Base-by-base conservation (phyloP, 768 basidiomycete species). In the Cystobasidium tubakii region DNA sequence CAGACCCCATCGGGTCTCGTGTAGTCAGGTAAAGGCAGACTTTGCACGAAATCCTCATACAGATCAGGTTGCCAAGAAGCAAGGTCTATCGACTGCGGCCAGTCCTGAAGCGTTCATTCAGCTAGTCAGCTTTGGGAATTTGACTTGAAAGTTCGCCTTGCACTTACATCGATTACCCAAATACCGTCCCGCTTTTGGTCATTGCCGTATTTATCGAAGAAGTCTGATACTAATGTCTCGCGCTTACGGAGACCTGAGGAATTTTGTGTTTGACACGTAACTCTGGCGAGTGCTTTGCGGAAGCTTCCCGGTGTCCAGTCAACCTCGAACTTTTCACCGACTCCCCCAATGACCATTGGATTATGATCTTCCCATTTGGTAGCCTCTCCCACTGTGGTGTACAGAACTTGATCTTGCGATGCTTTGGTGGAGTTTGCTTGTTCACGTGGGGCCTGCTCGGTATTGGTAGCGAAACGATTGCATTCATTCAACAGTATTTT, bases 1-100 rank as follows among this genome's bases (percentile, higher is more conserved):
- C 89, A 83, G 1, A 88, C 87, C 3, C 95, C 94, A 78, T 98
- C 92, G 39, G 90, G 87, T 64, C 92, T 84, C n/a, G 92, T 90
- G 80, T 90, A 93, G 79, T 89, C 88, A 0, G 92, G 92, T 0
- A 92, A 88, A 0, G 94, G 94, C 0, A 96, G 88, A 1, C 88
- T 88, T 19, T 85, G 81, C 75, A 85, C 87, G 79, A 95, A 96
- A 79, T 96, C 94, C 39, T 89, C 86, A 78, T 87, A 97, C 13
- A 96, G 83, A 66, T 89, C 88, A 0, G 93, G 94, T 80, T 92
- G 92, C 0, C 86, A 86, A 1, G 85, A 83, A 79, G 88, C 88
- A 83, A 98, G 95, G 76, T 95, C 92, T 1, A 86, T 85, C 10
- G 89, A 88, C 0, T 90, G 86, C 1, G 94, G 94, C 93, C 94